Percentiles rank a stretch among this genome's conserved stretches.
Evolutionary conservation across 192 early-diverging fungal species (phyloP).

Genomic region (Mortierella hygrophila): DNA sequence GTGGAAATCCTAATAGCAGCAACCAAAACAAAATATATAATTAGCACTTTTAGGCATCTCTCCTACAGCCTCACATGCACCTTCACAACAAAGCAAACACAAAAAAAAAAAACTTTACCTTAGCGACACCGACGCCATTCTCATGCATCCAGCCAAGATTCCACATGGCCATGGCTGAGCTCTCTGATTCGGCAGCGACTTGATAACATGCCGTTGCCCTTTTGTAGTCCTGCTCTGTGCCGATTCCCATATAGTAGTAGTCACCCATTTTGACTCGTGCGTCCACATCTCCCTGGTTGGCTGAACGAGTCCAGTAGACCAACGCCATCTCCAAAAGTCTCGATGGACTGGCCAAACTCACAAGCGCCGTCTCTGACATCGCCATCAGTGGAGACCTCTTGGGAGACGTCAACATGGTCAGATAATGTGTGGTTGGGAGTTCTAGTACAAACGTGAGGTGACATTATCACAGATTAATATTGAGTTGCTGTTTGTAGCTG

Average conservation of each 20-base stretch:
- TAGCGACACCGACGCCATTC: slow-evolving; percentile 89
- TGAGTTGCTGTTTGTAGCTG: background rate
- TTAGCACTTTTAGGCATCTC: background rate
- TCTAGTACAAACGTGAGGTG: slow-evolving; percentile 16
- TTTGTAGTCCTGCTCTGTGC: slow-evolving; percentile 72
- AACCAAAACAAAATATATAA: background rate
- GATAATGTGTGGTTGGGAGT: slow-evolving; percentile 37
- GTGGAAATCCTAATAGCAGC: slow-evolving; percentile 78
- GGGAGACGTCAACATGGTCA: slow-evolving; percentile 35
- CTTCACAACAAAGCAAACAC: background rate
- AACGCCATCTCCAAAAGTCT: slow-evolving; percentile 72
- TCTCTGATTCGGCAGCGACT: slow-evolving; percentile 82
- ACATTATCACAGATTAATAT: background rate
- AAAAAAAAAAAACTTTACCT: slow-evolving; percentile 57
- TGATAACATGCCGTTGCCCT: slow-evolving; percentile 88
- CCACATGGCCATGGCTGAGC: slow-evolving; percentile 92
- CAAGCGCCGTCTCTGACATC: slow-evolving; percentile 32
- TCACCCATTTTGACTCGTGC: slow-evolving; percentile 94
- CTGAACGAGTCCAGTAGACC: slow-evolving; percentile 93
- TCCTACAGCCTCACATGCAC: background rate
- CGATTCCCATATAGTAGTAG: slow-evolving; percentile 90
- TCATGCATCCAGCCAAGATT: slow-evolving; percentile 98
- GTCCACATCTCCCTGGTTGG: slow-evolving; percentile 92
- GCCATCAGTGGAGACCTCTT: slow-evolving; percentile 18
- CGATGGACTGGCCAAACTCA: slow-evolving; percentile 46